Percentiles rank a stretch among this genome's conserved stretches.
Evolutionary conservation across 2,329 filamentous ascomycete species (phyloP).

Genomic region (Colletotrichum lupini): DNA sequence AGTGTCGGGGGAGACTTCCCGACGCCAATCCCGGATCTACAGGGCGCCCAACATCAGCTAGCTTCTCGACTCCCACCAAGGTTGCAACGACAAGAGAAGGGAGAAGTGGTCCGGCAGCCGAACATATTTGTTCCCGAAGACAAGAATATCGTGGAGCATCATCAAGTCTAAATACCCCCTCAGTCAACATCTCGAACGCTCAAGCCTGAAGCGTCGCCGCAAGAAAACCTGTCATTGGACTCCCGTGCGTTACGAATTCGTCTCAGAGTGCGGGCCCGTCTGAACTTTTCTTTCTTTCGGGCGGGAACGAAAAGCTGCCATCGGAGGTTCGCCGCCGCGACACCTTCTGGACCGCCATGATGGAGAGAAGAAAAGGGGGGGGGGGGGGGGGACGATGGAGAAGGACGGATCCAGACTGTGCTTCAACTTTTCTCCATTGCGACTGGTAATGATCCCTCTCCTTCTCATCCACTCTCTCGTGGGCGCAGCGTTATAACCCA

Average conservation of each 20-base stretch:
- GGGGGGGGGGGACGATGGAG: background rate
- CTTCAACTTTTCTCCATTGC: background rate
- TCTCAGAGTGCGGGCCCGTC: slow-evolving; percentile 27
- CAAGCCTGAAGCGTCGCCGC: background rate
- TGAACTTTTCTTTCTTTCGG: background rate
- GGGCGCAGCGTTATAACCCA: background rate
- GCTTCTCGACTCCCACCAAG: background rate
- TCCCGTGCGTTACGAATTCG: slow-evolving; percentile 31
- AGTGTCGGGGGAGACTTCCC: background rate
- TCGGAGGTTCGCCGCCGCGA: slow-evolving; percentile 28
- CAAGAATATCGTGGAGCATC: background rate
- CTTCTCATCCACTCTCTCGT: background rate
- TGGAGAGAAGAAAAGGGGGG: background rate
- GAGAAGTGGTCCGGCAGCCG: background rate
- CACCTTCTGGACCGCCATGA: background rate
- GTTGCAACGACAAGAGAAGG: background rate
- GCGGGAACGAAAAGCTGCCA: slow-evolving; percentile 8
- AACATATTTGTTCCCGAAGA: background rate
- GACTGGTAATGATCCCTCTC: background rate
- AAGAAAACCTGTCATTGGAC: slow-evolving; percentile 6
- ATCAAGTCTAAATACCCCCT: slow-evolving; percentile 8
- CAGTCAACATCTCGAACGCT: background rate
- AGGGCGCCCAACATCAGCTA: background rate
- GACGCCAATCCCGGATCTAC: background rate
- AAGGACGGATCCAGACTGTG: background rate